Conservation (phyloP, 371 early-diverging fungal species). For the Haplosporangium sp. region DNA sequence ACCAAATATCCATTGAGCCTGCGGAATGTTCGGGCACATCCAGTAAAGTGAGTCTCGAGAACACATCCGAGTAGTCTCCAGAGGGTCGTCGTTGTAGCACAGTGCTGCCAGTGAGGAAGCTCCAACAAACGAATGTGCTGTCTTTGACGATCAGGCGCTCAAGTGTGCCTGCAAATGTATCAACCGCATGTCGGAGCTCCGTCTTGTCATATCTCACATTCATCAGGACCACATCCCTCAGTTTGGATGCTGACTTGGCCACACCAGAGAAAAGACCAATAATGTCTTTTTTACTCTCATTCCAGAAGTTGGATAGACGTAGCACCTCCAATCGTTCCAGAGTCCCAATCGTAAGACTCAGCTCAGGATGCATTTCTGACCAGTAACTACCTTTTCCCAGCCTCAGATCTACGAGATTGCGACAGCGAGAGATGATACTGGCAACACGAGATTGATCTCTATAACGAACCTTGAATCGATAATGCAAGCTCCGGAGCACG, state of each 20-base stretch:
- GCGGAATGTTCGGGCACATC: neutral
- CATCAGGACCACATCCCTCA: constrained; percentile 11
- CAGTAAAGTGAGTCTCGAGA: constrained; percentile 3
- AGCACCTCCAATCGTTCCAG: constrained; percentile 5
- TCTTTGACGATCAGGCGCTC: constrained; percentile 5
- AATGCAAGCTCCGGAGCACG: constrained; percentile 10
- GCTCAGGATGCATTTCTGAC: constrained; percentile 2
- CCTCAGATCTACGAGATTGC: constrained; percentile 14
- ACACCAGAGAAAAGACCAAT: constrained; percentile 5
- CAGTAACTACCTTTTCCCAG: neutral
- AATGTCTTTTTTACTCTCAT: neutral
- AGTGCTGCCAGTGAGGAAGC: neutral
- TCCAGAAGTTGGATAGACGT: neutral
- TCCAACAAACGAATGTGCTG: no score
- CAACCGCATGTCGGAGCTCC: neutral
- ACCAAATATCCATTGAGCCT: neutral
- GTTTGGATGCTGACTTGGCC: neutral
- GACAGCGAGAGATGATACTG: constrained; percentile 2
- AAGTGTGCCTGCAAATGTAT: constrained; percentile 2
- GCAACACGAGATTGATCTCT: constrained; percentile 7
- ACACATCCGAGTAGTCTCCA: neutral
- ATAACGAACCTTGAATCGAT: neutral
- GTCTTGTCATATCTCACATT: neutral
- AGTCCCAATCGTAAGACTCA: neutral
- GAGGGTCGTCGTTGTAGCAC: neutral